phyloP scores from a whole-genome alignment of 805 yeast genomes.

The Komagataella pseudopastoris region DNA sequence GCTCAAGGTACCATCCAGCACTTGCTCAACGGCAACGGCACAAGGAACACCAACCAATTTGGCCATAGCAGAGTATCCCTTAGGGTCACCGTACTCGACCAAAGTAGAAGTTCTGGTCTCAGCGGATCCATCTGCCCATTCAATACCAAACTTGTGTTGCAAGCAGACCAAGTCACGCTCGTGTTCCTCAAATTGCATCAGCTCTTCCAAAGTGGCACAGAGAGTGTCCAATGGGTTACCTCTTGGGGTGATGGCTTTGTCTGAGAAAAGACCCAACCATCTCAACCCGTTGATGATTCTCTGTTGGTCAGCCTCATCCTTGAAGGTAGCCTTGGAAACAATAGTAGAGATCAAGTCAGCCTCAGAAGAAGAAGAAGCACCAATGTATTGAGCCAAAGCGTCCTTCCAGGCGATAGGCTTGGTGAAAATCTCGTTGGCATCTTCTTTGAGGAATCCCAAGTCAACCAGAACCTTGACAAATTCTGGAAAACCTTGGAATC shows the following conservation, averaged over 20 bases:
- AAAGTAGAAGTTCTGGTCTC: slow-evolving; percentile 94
- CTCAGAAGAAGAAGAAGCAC: slow-evolving; percentile 57
- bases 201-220: slow-evolving; percentile 89
- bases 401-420: slow-evolving; percentile 70
- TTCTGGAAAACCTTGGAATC: slow-evolving; percentile 98
- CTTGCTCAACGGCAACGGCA: slow-evolving; percentile 85
- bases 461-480: slow-evolving; percentile 92
- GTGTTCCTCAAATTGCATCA: slow-evolving; percentile 91
- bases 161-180: slow-evolving; percentile 92
- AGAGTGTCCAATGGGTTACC: slow-evolving; percentile 92
- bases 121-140: slow-evolving; percentile 84
- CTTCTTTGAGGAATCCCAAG: slow-evolving; percentile 82
- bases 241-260: slow-evolving; percentile 65
- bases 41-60: slow-evolving; percentile 97
- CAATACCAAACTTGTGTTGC: slow-evolving; percentile 97
- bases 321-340: slow-evolving; percentile 66
- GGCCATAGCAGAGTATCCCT: slow-evolving; percentile 97
- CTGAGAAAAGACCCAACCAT: slow-evolving; percentile 91
- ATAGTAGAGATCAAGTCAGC: slow-evolving; percentile 67
- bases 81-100: slow-evolving; percentile 85
- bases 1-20: slow-evolving; percentile 65
- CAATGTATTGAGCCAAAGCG: slow-evolving; percentile 64
- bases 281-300: slow-evolving; percentile 79
- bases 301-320: slow-evolving; percentile 67
- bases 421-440: slow-evolving; percentile 43